Percentiles rank a stretch among this genome's conserved stretches.
These are phyloP conservation scores for Morella rubra DNA, from an alignment of 306 rosid genomes.

Conservation along the genomic window DNA sequence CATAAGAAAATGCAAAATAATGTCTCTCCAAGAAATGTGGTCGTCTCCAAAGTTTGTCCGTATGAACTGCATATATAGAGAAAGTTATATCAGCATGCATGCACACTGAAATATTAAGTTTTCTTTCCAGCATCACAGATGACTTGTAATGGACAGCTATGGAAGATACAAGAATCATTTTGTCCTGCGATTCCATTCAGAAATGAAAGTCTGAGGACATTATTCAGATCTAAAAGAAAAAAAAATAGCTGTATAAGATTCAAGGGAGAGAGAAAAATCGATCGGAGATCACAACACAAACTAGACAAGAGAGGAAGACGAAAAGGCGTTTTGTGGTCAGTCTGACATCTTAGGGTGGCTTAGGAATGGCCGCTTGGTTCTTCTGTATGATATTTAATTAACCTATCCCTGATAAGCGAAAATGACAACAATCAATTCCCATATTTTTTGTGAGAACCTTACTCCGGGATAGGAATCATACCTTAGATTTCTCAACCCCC, in stretches of 20 bases:
- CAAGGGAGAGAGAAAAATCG: too few relatives aligned
- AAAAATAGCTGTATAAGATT: too few relatives aligned
- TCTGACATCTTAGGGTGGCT: too few relatives aligned
- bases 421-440: not conserved
- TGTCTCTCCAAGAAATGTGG: constrained; percentile 67
- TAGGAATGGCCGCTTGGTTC: not conserved
- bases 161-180: not conserved
- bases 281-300: too few relatives aligned
- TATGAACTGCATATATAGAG: constrained; percentile 55
- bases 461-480: constrained; percentile 13
- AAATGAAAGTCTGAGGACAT: too few relatives aligned
- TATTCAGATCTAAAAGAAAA: too few relatives aligned
- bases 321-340: too few relatives aligned
- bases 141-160: not conserved
- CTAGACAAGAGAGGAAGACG: too few relatives aligned
- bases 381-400: not conserved
- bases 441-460: not conserved
- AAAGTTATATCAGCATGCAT: not conserved
- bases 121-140: not conserved
- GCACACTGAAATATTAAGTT: not conserved
- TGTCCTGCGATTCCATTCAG: too few relatives aligned
- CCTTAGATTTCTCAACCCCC: constrained; percentile 87
- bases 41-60: constrained; percentile 73
- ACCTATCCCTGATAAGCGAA: not conserved
- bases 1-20: constrained; percentile 60